Evolutionary conservation across 2,329 filamentous ascomycete genomes (phyloP), one percentile per base, ranked within the genome.

Genomic region (Metarhizium rileyi): DNA sequence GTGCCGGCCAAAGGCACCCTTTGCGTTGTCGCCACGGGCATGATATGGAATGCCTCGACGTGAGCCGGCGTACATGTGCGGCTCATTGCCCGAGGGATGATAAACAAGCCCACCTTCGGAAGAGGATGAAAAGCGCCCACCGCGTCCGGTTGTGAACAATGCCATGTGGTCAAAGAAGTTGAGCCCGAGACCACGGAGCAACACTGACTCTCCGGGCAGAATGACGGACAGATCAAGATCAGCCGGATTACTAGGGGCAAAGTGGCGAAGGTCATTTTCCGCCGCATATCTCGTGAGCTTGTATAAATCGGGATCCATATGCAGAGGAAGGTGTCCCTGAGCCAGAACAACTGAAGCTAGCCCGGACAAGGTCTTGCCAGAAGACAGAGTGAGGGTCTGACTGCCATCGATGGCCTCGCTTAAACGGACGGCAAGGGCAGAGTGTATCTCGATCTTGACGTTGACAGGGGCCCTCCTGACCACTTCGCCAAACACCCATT

Each of bases 151-250:
- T 5, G 49, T 51, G 2, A 51, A 26, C 10, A 51, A 9, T 3
- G 49, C 16, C 14, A 51, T n/a, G 46, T 51, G 47, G 33, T 51
- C 49, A 22, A 51, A 51, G 18, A 51, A 51, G 40, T 51, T 51
- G 14, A 51, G 49, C 5, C 49, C 49, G 2, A 51, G 20, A 1
- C 49, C 49, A 16, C 46, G 41, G 8, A 51, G 26, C 9, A 51
- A 9, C 10, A 51, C 49, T 0, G 10, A 6, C 20, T 51, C 46
- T 4, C 49, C 46, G 2, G 46, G 40, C 20, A 26, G 20, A 14
- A 51, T 47, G 1, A 5, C 40, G 4, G 49, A 51, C 4, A 51
- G 41, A 42, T 51, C 49, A 1, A 33, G 20, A 45, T 51, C 49
- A 3, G 49, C 49, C 22, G 49, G 49, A 9, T 51, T 51, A 16